A percentile compares a stretch with the other conserved stretches of the same genome.
These are phyloP conservation scores for Abortiporus biennis DNA, from an alignment of 1,284 basidiomycete species.

Conservation along the genomic window DNA sequence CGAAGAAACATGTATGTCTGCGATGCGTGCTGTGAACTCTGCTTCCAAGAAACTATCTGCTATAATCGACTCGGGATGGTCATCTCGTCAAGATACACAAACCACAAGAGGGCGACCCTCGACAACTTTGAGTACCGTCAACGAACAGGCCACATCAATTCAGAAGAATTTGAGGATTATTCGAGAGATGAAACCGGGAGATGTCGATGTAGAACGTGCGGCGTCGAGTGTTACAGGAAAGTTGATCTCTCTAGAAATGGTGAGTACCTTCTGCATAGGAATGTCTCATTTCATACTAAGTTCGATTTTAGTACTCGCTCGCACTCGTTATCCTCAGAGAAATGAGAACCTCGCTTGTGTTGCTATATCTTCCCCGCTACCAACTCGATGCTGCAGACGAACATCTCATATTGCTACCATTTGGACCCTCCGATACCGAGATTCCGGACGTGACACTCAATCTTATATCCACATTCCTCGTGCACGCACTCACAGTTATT, in stretches of 20 bases:
- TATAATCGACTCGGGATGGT: constrained; percentile 56
- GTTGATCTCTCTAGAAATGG: constrained; percentile 59
- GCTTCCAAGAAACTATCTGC: constrained; percentile 51
- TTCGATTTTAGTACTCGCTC: constrained; percentile 42
- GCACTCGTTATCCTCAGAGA: constrained; percentile 39
- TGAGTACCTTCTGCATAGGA: constrained; percentile 27
- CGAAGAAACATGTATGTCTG: constrained; percentile 19
- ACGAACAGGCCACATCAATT: constrained; percentile 23
- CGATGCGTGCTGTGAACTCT: constrained; percentile 58
- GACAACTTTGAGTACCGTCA: constrained; percentile 16
- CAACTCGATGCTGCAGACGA: background rate
- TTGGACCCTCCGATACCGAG: constrained; percentile 6
- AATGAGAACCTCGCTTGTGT: constrained; percentile 38
- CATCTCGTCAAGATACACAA: constrained; percentile 15
- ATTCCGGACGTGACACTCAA: constrained; percentile 39
- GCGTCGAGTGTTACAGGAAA: constrained; percentile 61
- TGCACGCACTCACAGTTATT: constrained; percentile 40
- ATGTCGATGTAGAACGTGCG: constrained; percentile 67
- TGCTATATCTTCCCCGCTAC: constrained; percentile 18
- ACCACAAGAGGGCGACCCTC: constrained; percentile 18
- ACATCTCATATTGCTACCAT: constrained; percentile 2
- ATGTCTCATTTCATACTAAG: constrained; percentile 5
- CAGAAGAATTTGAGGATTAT: constrained; percentile 37
- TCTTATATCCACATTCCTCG: constrained; percentile 52
- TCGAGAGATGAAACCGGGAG: constrained; percentile 36